Evolutionary conservation across 208 protist species (phyloP).

Genomic region (Leishmania aethiopica): DNA sequence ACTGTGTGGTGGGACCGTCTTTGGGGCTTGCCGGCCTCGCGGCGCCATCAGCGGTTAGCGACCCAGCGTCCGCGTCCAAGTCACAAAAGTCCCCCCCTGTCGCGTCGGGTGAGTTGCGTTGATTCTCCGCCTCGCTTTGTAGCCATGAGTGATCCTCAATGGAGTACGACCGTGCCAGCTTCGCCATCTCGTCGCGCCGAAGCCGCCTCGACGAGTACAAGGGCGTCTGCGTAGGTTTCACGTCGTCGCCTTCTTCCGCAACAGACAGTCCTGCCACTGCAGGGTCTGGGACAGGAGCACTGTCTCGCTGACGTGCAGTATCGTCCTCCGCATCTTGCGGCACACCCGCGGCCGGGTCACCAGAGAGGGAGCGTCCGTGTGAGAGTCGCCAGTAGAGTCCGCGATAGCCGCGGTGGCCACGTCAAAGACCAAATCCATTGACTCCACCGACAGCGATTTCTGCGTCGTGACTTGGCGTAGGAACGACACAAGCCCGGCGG

Average conservation of each 20-base stretch:
- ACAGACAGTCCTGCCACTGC: neutral
- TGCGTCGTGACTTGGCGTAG: constrained; percentile 27
- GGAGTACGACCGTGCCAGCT: constrained; percentile 26
- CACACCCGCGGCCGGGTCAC: neutral
- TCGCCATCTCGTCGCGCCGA: constrained; percentile 3
- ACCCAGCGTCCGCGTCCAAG: neutral
- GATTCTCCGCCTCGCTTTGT: neutral
- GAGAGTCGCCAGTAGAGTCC: neutral
- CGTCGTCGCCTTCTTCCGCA: neutral
- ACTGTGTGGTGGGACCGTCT: neutral
- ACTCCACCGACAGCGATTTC: constrained; percentile 29
- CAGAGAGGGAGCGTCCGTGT: neutral
- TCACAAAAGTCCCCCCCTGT: neutral
- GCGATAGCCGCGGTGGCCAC: neutral
- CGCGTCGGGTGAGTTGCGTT: neutral
- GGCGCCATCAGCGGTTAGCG: neutral
- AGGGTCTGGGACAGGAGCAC: neutral
- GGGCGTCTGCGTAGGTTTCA: no score
- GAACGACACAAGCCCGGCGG: constrained; percentile 27
- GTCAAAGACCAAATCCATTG: constrained; percentile 30
- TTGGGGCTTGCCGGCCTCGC: neutral
- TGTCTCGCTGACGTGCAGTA: neutral
- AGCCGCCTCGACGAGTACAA: neutral
- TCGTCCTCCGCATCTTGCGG: neutral
- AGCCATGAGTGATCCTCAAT: constrained; percentile 28